Base-by-base conservation (phyloP, 768 basidiomycete genomes). In the Lactifluus subvellereus region DNA sequence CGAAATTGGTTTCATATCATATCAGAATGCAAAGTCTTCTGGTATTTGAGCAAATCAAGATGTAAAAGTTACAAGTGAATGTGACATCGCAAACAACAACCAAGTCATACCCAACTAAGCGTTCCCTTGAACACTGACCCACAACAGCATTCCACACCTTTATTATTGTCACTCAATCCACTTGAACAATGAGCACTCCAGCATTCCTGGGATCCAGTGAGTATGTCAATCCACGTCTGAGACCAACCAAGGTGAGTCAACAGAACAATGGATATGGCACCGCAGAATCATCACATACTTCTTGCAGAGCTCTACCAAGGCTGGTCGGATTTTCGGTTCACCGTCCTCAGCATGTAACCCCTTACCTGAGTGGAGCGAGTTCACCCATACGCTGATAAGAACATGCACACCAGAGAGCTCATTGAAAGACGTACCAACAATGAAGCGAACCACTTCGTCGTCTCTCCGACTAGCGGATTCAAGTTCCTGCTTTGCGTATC, bases 301-400 rank as follows among this genome's bases (percentile, higher is more conserved):
- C 1, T 40, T n/a, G 27, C 53, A 60, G 18, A 50, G 7, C 9
- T 30, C 9, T 30, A 60, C 40, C 48, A 64, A 5, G 13, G 62
- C 62, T 10, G 52, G 61, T n/a, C 62, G 52, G 6, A 59, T 59
- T 51, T 63, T 63, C 6, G 37, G 38, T 18, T 14, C 47, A 22
- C 57, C 62, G 35, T 16, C 27, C 27, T 27, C 57, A 30, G 62
- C 3, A 32, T 63, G 57, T 11, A 33, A n/a, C 2, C 62, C 57
- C 38, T 59, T 59, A 7, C 57, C 62, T 63, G 14, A 6, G 35
- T 20, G n/a, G 11, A 10, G 6, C 6, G 7, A 30, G 4, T 13
- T 13, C 9, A 37, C 50, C 33, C 14, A 20, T 42, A 6, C 51
- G 33, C n/a, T 7, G 20, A 16, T 32, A 37, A 50, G 48, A 18